Evolutionary conservation across 75 land plant genomes (phyloP), one percentile per base, ranked within the genome.

Genomic region (Picea glauca): DNA sequence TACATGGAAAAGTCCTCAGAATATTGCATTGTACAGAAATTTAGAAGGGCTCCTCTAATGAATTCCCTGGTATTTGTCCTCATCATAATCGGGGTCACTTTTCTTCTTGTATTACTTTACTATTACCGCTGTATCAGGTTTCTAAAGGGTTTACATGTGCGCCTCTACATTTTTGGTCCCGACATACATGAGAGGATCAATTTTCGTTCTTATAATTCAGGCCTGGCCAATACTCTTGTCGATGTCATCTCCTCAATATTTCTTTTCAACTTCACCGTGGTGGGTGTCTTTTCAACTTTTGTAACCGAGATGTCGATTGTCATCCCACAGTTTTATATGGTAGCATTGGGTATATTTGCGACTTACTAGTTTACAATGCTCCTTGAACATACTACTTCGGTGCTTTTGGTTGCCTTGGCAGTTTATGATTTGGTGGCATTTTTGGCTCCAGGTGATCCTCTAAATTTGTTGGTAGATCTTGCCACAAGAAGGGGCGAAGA

Each of bases 341-440:
- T 94, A n/a, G 72, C 60, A 58, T 64, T 94, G 73, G 92, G 89
- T 30, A 74, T 94, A 33, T 72, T 88, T 54, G 87, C 92, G 26
- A 92, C 97, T 23, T 86, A 84, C 35, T 94, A 90, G 89, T 90
- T 92, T 79, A 82, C 92, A 6, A 83, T 78, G 60, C 74, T 94
- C 70, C 93, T 91, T 12, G 94, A 94, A 40, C 92, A 94, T 94
- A 92, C 92, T n/a, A 88, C 94, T 1, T 94, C 94, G 97, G 58
- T 77, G 33, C 77, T 90, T 58, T 83, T 94, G 40, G 82, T 94
- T 17, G 97, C 97, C 5, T 78, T 92, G 83, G 94, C 94, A 4
- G n/a, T 85, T 6, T 94, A 94, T 83, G 97, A 94, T 83, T 78
- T 94, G 60, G 88, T 83, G 3, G 94, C 94, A 8, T 94, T 94